Conservation (phyloP, 345 rosid genomes). For the Capsella bursapastoris region DNA sequence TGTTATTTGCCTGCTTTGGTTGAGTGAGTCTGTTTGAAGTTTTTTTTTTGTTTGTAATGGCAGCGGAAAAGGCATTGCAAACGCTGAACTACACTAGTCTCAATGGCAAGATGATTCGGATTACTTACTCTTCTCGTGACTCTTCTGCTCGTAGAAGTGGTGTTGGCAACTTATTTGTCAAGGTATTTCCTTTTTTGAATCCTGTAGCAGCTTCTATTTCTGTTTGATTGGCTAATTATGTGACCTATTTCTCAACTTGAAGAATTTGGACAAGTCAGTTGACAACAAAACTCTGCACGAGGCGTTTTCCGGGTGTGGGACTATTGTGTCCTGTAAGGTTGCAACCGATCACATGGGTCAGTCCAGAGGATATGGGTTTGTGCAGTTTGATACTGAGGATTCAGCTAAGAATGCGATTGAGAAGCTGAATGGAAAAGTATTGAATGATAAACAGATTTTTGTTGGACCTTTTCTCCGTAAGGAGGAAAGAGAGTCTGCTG, state of each 20-base stretch:
- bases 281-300: slow-evolving; percentile 81
- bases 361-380: slow-evolving; percentile 84
- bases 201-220: background rate
- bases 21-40: background rate
- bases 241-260: slow-evolving; percentile 13
- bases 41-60: background rate
- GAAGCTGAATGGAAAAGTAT: slow-evolving; percentile 70
- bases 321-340: slow-evolving; percentile 73
- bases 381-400: slow-evolving; percentile 77
- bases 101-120: slow-evolving; percentile 77
- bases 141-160: slow-evolving; percentile 79
- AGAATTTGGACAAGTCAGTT: slow-evolving; percentile 83
- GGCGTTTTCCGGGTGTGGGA: slow-evolving; percentile 69
- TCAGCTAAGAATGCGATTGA: slow-evolving; percentile 72
- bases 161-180: slow-evolving; percentile 72
- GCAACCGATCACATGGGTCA: slow-evolving; percentile 75
- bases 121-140: slow-evolving; percentile 84
- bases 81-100: slow-evolving; percentile 69
- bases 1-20: background rate
- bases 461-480: slow-evolving; percentile 83
- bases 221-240: background rate
- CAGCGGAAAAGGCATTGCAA: slow-evolving; percentile 89
- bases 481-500: slow-evolving; percentile 69
- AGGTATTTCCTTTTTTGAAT: slow-evolving; percentile 43
- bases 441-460: slow-evolving; percentile 75